phyloP scores from a whole-genome alignment of 129 eudicot species.

The carrot (Daucus carota) region DNA sequence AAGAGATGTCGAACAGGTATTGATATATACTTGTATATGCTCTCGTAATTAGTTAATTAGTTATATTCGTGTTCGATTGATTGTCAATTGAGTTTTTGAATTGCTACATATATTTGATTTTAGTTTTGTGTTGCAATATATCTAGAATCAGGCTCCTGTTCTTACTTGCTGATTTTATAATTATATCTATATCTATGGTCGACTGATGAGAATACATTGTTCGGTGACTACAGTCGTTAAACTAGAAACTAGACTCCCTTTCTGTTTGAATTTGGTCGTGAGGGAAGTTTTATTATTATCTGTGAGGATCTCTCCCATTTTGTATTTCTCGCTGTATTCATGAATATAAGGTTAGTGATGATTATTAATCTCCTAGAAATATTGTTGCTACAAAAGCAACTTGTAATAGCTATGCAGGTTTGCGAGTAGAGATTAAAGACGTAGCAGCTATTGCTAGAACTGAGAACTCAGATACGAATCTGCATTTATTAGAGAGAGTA shows the following conservation, averaged over 20 bases:
- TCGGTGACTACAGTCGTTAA: neutral
- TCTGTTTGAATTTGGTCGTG: neutral
- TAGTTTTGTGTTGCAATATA: neutral
- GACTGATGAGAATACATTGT: neutral
- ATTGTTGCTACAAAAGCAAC: neutral
- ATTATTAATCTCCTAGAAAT: neutral
- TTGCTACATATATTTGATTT: neutral
- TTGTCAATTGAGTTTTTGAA: neutral
- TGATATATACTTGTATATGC: neutral
- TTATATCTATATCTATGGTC: neutral
- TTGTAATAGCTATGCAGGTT: neutral
- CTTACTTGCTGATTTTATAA: neutral
- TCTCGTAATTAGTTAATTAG: neutral
- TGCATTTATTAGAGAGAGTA: neutral
- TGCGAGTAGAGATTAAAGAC: neutral
- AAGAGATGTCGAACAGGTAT: constrained; percentile 42
- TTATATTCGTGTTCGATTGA: neutral
- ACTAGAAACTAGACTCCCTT: neutral
- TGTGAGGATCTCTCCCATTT: neutral
- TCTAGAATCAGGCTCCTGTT: neutral
- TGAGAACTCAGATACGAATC: neutral
- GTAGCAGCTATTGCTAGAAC: neutral
- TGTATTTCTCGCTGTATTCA: neutral
- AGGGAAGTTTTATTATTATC: neutral
- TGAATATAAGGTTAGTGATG: neutral